Conservation (phyloP, 345 rosid species). For the Leavenworthia alabamica region DNA sequence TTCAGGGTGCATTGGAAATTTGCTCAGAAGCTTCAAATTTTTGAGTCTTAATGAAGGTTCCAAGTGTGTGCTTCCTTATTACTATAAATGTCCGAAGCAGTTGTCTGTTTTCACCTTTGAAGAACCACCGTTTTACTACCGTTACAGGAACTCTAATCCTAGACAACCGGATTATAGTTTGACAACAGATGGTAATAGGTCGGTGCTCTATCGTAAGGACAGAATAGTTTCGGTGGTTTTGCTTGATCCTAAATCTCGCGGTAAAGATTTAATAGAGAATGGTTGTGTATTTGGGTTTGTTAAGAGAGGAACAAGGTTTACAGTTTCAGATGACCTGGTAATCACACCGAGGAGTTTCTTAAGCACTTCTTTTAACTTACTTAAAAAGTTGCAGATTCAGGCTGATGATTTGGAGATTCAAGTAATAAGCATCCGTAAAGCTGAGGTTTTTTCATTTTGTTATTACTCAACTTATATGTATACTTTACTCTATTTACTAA, state of each 20-base stretch:
- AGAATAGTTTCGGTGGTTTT: neutral
- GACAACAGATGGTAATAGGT: neutral
- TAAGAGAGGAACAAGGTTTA: constrained; percentile 9
- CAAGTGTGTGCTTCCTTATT: neutral
- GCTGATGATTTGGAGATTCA: constrained; percentile 13
- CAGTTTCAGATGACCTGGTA: neutral
- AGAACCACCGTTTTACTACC: neutral
- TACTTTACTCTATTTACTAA: neutral
- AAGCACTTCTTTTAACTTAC: neutral
- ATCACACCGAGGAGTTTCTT: neutral
- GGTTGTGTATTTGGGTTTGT: neutral
- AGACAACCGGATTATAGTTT: constrained; percentile 5
- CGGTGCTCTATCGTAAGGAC: constrained; percentile 4
- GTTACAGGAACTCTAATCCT: constrained; percentile 1
- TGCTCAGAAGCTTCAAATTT: neutral
- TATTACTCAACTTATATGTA: neutral
- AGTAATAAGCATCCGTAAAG: constrained; percentile 5
- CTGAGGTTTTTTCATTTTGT: neutral
- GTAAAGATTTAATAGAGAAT: neutral
- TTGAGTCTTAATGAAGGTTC: neutral
- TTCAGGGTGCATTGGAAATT: constrained; percentile 3
- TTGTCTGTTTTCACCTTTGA: neutral
- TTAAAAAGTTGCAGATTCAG: constrained; percentile 3
- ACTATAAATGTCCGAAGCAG: neutral
- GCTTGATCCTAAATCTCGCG: constrained; percentile 5